A percentile compares a stretch with the other conserved stretches of the same genome.
These are phyloP conservation scores for Didymellaceae sp. DNA, from an alignment of 2,329 filamentous ascomycete species.

Conservation along the genomic window DNA sequence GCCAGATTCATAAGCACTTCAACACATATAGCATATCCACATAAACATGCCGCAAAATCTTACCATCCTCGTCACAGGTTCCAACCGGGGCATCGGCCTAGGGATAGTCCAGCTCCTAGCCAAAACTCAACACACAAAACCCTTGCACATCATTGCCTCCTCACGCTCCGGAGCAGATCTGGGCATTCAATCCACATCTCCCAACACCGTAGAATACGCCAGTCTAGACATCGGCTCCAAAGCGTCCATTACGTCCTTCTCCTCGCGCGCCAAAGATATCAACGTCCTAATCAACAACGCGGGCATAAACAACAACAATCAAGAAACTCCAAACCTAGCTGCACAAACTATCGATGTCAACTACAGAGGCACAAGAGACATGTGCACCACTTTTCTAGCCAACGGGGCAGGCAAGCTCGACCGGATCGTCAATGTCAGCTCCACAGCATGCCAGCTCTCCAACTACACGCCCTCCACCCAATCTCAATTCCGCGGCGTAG, in stretches of 20 bases:
- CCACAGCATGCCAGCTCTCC: conserved; percentile 13
- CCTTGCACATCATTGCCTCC: conserved; percentile 28
- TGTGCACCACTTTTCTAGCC: conserved; percentile 23
- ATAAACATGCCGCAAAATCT: conserved; percentile 23
- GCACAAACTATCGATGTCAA: conserved; percentile 22
- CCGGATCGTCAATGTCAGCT: conserved; percentile 28
- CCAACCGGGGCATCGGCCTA: conserved; percentile 32
- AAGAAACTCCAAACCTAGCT: conserved; percentile 17
- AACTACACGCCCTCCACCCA: conserved; percentile 13
- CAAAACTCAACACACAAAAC: conserved; percentile 17
- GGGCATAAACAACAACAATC: conserved; percentile 25
- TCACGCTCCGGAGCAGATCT: conserved; percentile 25
- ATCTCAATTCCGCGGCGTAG: not conserved
- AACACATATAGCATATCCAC: too few species aligned
- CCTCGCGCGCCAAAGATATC: conserved; percentile 13
- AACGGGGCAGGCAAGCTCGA: not conserved
- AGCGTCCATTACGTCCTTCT: conserved; percentile 24
- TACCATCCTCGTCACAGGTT: conserved; percentile 31
- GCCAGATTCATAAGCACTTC: not conserved
- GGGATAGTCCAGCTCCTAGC: conserved; percentile 31
- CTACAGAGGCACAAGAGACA: conserved; percentile 26
- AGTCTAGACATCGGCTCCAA: conserved; percentile 24
- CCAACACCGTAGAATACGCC: conserved; percentile 22
- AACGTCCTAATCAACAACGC: conserved; percentile 35
- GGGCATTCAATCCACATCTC: conserved; percentile 2